phyloP scores from a whole-genome alignment of 768 basidiomycete species.

The Serendipita sp. region DNA sequence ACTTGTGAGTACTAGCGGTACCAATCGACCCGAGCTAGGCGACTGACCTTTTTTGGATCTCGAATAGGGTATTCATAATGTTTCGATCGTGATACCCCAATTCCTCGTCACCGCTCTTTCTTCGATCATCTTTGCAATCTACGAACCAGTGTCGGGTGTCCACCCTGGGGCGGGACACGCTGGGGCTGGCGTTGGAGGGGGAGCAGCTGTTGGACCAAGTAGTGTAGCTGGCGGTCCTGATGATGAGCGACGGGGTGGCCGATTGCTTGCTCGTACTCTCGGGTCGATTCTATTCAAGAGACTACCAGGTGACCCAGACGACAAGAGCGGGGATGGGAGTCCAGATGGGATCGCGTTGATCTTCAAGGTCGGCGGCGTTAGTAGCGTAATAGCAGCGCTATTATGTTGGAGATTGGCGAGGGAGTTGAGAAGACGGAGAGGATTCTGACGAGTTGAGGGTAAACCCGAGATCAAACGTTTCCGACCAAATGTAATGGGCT shows the following conservation, averaged over 20 bases:
- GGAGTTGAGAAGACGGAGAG: neutral
- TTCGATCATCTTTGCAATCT: slow-evolving; percentile 69
- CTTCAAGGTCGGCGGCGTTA: neutral
- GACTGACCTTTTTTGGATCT: too few relatives aligned
- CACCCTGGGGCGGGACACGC: slow-evolving; percentile 9
- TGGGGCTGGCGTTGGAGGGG: neutral
- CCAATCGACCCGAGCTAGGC: too few relatives aligned
- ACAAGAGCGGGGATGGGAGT: too few relatives aligned
- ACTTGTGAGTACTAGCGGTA: slow-evolving; percentile 32
- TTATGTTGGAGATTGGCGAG: slow-evolving; percentile 5
- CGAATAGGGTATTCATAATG: slow-evolving; percentile 79
- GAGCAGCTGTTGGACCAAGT: neutral
- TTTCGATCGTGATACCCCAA: slow-evolving; percentile 87
- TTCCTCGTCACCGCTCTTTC: slow-evolving; percentile 81
- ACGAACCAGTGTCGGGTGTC: slow-evolving; percentile 37
- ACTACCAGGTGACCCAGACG: neutral
- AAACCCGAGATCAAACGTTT: too few relatives aligned
- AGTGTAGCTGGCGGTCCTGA: neutral
- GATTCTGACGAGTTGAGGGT: too few relatives aligned
- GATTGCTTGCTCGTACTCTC: neutral
- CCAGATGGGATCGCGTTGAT: neutral
- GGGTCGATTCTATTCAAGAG: neutral
- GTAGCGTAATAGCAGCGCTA: neutral
- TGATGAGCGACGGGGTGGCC: neutral
- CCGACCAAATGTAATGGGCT: too few relatives aligned